These are phyloP conservation scores for Citrus mangshanensis DNA, from an alignment of 345 rosid species.

Conservation along the genomic window DNA sequence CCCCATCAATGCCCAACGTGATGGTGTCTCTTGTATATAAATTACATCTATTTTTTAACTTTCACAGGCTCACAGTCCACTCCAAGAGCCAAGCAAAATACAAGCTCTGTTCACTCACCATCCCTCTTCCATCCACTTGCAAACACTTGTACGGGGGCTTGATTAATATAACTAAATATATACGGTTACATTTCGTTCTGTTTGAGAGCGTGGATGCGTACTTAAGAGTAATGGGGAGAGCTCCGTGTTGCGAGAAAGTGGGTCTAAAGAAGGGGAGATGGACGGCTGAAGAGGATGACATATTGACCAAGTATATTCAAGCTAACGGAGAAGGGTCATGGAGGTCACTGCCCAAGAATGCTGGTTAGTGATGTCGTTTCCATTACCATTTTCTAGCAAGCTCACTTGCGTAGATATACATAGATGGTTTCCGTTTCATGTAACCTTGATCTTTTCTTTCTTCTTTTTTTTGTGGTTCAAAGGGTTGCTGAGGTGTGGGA, in stretches of 20 bases:
- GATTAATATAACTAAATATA: no score
- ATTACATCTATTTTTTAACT: neutral
- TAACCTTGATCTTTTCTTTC: no score
- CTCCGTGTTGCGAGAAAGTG: slow-evolving; percentile 68
- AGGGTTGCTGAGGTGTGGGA: slow-evolving; percentile 89
- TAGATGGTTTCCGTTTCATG: neutral
- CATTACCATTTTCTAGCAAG: neutral
- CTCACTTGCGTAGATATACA: neutral
- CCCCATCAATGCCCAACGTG: neutral
- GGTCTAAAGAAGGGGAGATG: slow-evolving; percentile 66
- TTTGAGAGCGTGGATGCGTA: neutral
- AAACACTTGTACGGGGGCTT: neutral
- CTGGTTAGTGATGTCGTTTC: slow-evolving; percentile 29
- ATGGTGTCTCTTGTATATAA: neutral
- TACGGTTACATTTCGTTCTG: neutral
- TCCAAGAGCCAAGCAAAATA: no score
- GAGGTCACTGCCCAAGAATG: slow-evolving; percentile 67
- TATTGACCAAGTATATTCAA: slow-evolving; percentile 41
- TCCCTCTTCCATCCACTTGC: neutral
- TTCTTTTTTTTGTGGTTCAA: neutral
- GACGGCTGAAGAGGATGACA: slow-evolving; percentile 60
- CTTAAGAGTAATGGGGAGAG: slow-evolving; percentile 50
- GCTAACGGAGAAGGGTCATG: slow-evolving; percentile 64
- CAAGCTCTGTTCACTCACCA: no score
- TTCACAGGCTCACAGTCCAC: no score